Evolutionary conservation across 192 early-diverging fungal species (phyloP).

Genomic region (Umbelopsis ramanniana): DNA sequence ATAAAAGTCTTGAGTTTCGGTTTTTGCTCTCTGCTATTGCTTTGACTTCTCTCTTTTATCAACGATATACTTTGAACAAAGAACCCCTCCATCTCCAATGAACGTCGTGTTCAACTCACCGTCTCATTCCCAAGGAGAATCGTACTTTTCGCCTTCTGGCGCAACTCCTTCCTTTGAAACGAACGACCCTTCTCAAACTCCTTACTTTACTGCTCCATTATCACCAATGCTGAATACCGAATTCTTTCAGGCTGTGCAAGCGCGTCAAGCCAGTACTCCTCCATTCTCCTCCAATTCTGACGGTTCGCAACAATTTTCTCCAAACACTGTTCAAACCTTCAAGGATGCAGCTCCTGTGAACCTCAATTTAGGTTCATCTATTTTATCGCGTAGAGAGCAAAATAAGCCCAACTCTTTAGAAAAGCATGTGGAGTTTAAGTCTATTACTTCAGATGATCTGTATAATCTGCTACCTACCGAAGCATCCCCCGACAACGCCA

Average conservation of each 20-base stretch:
- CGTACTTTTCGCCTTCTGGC: conserved; percentile 6
- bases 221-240: conserved; percentile 40
- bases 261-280: conserved; percentile 27
- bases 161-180: background rate
- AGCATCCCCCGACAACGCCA: background rate
- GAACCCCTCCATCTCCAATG: background rate
- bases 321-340: background rate
- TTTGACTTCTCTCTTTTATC: background rate
- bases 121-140: conserved; percentile 11
- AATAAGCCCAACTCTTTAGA: background rate
- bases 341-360: background rate
- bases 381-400: background rate
- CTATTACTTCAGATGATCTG: background rate
- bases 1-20: background rate
- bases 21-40: background rate
- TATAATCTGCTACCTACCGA: background rate
- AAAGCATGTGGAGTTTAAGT: background rate
- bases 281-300: background rate
- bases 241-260: conserved; percentile 45
- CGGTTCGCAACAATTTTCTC: background rate
- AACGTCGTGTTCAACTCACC: conserved; percentile 14
- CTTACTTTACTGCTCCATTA: conserved; percentile 45
- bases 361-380: background rate
- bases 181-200: conserved; percentile 26
- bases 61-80: background rate